phyloP scores from a whole-genome alignment of 192 early-diverging fungal species.

The Spinellus fusiger region DNA sequence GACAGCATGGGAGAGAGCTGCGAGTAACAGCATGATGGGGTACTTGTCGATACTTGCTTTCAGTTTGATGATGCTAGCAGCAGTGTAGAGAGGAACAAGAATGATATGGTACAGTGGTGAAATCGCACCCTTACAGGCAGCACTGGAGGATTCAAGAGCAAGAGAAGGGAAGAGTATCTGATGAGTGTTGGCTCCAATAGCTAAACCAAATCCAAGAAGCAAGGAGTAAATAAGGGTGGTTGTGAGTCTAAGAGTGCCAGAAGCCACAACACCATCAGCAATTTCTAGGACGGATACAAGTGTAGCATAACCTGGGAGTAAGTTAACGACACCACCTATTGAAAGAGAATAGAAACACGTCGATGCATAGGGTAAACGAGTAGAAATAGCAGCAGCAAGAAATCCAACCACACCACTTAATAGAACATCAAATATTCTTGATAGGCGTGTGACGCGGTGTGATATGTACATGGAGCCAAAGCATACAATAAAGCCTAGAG shows the following conservation, averaged over 20 bases:
- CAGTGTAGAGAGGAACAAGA: constrained; percentile 14
- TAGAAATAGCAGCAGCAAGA: constrained; percentile 1
- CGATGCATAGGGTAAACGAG: background rate
- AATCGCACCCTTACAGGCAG: background rate
- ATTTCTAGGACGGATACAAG: constrained; percentile 13
- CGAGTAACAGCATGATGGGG: constrained; percentile 3
- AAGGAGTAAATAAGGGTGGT: constrained; percentile 13
- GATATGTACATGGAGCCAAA: constrained; percentile 4
- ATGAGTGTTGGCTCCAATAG: constrained; percentile 13
- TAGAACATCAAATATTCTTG: constrained; percentile 14
- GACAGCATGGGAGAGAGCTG: constrained; percentile 5
- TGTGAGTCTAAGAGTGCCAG: constrained; percentile 12
- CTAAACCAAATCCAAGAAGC: constrained; percentile 17
- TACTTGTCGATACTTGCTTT: background rate
- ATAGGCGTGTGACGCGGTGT: constrained; percentile 4
- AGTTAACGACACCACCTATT: constrained; percentile 15
- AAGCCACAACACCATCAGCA: constrained; percentile 3
- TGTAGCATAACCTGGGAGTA: constrained; percentile 12
- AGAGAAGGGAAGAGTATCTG: constrained; percentile 14
- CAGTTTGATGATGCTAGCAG: constrained; percentile 3
- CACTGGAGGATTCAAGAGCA: background rate
- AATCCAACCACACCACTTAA: constrained; percentile 12
- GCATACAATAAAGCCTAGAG: background rate
- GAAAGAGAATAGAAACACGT: constrained; percentile 19
- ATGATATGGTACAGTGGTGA: constrained; percentile 10